Evolutionary conservation across 805 yeast species (phyloP).

Genomic region (Vanderwaltozyma verrucispora): DNA sequence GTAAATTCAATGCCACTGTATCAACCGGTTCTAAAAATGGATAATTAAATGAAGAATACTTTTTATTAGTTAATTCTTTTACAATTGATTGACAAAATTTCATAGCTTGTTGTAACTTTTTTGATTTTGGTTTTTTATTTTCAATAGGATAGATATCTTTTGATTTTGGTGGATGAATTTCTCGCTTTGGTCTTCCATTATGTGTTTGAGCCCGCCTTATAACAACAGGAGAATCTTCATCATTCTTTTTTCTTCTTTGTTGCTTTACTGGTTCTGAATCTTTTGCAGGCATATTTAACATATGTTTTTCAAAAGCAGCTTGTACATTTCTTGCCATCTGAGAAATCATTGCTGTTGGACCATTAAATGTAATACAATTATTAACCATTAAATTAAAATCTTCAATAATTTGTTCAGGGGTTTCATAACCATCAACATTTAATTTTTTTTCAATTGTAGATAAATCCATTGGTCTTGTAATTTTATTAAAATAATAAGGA

Average conservation of each 20-base stretch:
- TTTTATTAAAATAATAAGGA: constrained; percentile 79
- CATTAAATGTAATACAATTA: constrained; percentile 80
- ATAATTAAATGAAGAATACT: constrained; percentile 73
- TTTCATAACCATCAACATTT: constrained; percentile 56
- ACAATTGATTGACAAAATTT: constrained; percentile 74
- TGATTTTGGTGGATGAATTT: constrained; percentile 92
- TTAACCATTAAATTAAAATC: constrained; percentile 79
- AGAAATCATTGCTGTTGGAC: constrained; percentile 70
- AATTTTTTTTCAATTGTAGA: constrained; percentile 82
- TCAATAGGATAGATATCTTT: constrained; percentile 83
- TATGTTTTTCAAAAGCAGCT: constrained; percentile 87
- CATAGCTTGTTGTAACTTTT: constrained; percentile 83
- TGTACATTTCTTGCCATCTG: constrained; percentile 88
- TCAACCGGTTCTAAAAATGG: constrained; percentile 94
- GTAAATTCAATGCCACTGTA: constrained; percentile 87
- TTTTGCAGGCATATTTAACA: constrained; percentile 78
- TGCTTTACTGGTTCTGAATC: constrained; percentile 28
- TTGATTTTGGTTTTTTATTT: constrained; percentile 57
- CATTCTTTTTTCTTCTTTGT: constrained; percentile 18
- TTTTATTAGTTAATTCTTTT: constrained; percentile 74
- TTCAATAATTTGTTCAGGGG: constrained; percentile 53
- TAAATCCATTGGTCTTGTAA: constrained; percentile 86
- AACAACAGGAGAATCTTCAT: constrained; percentile 29
- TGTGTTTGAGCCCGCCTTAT: constrained; percentile 66
- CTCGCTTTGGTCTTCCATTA: constrained; percentile 87